Base-by-base conservation (phyloP, 2,329 filamentous ascomycete species). In the Talaromyces sp. region DNA sequence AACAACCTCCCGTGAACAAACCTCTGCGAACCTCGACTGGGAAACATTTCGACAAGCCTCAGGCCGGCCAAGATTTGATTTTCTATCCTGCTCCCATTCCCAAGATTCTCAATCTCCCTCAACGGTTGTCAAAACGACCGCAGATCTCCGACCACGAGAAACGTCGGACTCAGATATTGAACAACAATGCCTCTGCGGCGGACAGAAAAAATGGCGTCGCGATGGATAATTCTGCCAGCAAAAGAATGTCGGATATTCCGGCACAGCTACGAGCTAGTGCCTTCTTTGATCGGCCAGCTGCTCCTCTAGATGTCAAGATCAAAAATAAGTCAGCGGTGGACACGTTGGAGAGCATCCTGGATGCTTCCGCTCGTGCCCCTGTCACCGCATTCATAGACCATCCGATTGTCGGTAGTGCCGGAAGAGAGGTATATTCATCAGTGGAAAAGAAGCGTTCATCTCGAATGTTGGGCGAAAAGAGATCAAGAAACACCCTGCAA, bases 1-100 rank as follows among this genome's bases (percentile, higher is more conserved):
- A 73, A 26, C 73, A 69, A 49, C 64, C 78, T 19, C 74, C 78
- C 29, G 63, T 79, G 49, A 71, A 64, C 21, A 71, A 71, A 55
- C 75, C 75, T 24, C 76, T 77, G 35, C 71, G 78, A 52, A 76
- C 77, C 5, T 71, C 69, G 58, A 68, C 74, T 55, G 68, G 74
- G 13, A 68, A 74, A 63, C 67, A 70, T 26, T 77, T 75, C 65
- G 70, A 73, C 56, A 71, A 77, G 59, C 72, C 76, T 2, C 71
- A 70, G 55, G 88, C 88, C 1, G 88, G 86, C 4, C 86, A 93
- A 65, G 81, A 87, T 67, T 96, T 98, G 90, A 86, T 96, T 10
- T 98, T 89, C 75, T 99, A 99, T 73, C 95, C 95, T 14, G 95
- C 95, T 3, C 93, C 91, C 1, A 95, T 99, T 2, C 95, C 95